These are phyloP conservation scores for Tarenaya hassleriana DNA, from an alignment of 345 rosid genomes.

Conservation along the genomic window DNA sequence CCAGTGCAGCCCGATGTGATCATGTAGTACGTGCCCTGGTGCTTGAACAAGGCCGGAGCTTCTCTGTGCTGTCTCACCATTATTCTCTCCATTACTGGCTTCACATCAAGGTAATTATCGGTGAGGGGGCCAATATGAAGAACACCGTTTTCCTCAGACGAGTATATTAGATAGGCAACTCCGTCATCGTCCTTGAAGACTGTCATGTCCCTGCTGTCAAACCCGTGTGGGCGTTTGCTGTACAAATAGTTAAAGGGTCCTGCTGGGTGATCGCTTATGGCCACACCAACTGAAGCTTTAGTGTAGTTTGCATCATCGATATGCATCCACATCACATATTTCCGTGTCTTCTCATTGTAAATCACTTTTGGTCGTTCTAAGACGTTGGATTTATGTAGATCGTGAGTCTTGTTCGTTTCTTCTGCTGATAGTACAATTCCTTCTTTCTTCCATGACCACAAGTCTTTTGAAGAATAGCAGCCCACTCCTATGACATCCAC, in stretches of 20 bases:
- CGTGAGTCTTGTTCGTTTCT: conserved; percentile 62
- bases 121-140: conserved; percentile 85
- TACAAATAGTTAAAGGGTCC: conserved; percentile 74
- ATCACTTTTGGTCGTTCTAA: conserved; percentile 94
- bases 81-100: conserved; percentile 43
- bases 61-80: conserved; percentile 71
- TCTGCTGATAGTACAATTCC: conserved; percentile 76
- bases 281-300: conserved; percentile 86
- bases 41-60: conserved; percentile 87
- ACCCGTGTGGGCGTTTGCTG: conserved; percentile 80
- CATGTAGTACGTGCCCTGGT: conserved; percentile 79
- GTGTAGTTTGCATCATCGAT: conserved; percentile 87
- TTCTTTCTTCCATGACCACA: conserved; percentile 89
- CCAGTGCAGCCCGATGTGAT: conserved; percentile 87
- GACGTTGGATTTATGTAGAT: conserved; percentile 76
- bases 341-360: conserved; percentile 59
- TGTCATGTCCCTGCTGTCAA: conserved; percentile 93
- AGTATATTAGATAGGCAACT: conserved; percentile 69
- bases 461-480: conserved; percentile 91
- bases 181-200: conserved; percentile 80
- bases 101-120: conserved; percentile 62
- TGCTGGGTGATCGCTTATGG: conserved; percentile 58
- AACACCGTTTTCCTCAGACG: conserved; percentile 80
- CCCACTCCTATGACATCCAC: conserved; percentile 93
- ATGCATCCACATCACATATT: conserved; percentile 99